Conservation (phyloP, 176 grass and related monocot species). For the Zoysia pacifica region DNA sequence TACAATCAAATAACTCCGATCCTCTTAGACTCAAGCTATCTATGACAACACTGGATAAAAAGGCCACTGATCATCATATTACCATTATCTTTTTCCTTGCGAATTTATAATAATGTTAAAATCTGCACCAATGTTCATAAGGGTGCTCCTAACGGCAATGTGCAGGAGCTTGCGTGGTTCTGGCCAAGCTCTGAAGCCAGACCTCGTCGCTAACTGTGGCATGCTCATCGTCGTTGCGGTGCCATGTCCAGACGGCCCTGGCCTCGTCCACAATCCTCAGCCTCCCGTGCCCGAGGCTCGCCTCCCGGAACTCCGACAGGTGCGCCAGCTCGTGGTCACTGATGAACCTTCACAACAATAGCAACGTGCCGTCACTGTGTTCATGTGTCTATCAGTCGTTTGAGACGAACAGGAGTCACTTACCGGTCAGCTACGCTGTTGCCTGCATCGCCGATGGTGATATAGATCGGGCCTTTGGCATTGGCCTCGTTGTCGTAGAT, state of each 20-base stretch:
- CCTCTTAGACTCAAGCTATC: too few relatives aligned
- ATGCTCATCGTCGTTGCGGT: slow-evolving; percentile 58
- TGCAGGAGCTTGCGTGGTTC: not conserved
- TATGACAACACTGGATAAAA: too few relatives aligned
- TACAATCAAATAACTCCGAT: too few relatives aligned
- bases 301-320: slow-evolving; percentile 65
- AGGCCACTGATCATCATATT: too few relatives aligned
- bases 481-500: slow-evolving; percentile 49
- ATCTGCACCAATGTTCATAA: too few relatives aligned
- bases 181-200: slow-evolving; percentile 49
- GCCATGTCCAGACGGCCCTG: slow-evolving; percentile 68
- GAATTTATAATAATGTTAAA: too few relatives aligned
- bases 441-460: slow-evolving; percentile 76
- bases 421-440: slow-evolving; percentile 66
- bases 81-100: too few relatives aligned
- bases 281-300: slow-evolving; percentile 73
- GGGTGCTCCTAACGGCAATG: too few relatives aligned
- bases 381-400: not conserved
- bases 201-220: slow-evolving; percentile 57
- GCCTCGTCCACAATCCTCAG: slow-evolving; percentile 50
- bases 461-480: slow-evolving; percentile 55
- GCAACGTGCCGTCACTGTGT: not conserved
- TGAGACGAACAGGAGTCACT: not conserved
- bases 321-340: slow-evolving; percentile 42
- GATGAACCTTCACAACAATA: slow-evolving; percentile 47